Percentiles rank a stretch among this genome's conserved stretches.
phyloP scores from a whole-genome alignment of 768 basidiomycete genomes.

The Termitomyces sp. region DNA sequence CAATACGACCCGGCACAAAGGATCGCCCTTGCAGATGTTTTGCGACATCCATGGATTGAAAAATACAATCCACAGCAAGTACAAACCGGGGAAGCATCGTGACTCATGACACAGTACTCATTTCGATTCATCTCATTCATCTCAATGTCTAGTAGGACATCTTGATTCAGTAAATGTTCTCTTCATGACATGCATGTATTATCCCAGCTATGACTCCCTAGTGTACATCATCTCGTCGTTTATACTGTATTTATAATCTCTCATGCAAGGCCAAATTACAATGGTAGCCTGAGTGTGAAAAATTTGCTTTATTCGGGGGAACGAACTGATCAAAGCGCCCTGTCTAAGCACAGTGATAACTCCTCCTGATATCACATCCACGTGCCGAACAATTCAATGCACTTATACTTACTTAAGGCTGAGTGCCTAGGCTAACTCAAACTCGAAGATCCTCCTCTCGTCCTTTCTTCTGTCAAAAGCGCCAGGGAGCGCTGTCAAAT shows the following conservation, averaged over 20 bases:
- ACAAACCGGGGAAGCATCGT: conserved; percentile 11
- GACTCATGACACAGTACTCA: not conserved
- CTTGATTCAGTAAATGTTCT: no score
- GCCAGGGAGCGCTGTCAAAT: not conserved
- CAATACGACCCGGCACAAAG: conserved; percentile 80
- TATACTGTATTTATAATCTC: not conserved
- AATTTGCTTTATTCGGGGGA: not conserved
- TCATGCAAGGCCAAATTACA: not conserved
- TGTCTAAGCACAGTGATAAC: no score
- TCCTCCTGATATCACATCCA: not conserved
- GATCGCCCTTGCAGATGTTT: conserved; percentile 69
- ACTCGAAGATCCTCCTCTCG: not conserved
- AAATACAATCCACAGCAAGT: conserved; percentile 50
- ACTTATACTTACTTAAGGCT: not conserved
- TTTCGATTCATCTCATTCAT: no score
- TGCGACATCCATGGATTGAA: conserved; percentile 87
- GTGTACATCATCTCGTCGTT: not conserved
- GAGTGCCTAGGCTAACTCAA: not conserved
- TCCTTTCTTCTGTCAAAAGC: not conserved
- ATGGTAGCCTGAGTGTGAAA: not conserved
- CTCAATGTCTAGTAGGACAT: no score
- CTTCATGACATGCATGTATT: not conserved
- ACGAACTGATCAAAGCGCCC: not conserved
- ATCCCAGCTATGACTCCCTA: not conserved
- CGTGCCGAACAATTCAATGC: not conserved